Evolutionary conservation across 768 basidiomycete genomes (phyloP), one percentile per base, ranked within the genome.

Genomic region (Boletus coccyginus): DNA sequence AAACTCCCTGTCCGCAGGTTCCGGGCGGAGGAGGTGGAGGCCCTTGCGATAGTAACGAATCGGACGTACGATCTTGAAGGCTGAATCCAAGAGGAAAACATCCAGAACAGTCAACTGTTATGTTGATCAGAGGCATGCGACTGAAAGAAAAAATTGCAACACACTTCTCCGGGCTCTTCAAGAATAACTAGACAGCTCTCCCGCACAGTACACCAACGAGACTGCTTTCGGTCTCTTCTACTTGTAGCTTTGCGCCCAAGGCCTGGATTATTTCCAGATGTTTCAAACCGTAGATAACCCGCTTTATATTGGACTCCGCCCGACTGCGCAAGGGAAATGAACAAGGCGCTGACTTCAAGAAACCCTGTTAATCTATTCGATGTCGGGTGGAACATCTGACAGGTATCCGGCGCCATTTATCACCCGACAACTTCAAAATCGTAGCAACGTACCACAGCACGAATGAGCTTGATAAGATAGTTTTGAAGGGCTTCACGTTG

Each of bases 1-100:
- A 60, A 62, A 71, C 47, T 65, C 65, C 49, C 59, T 68, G n/a
- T n/a, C n/a, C n/a, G n/a, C 62, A 11, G 62, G 62, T 41, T 68
- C 69, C 14, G 74, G 70, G 53, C 83, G 81, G 56, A 88, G 70
- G 21, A 94, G 73, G 60, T 85, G 84, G 32, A 98, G 73, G 5
- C 92, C 91, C 63, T 92, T 88, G 16, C 94, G 86, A 66, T 94
- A 94, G 62, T 90, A 89, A 36, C 96, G 81, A 66, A 84, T 88
- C 2, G 96, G 96, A n/a, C 92, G 84, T 66, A 94, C 86, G 52
- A 98, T 93, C 50, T 79, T 78, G 67, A 99, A 98, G 66, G 94
- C 88, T 1, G 82, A 74, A 68, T 98, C 96, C 50, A 98, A 75
- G 40, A 98, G 78, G 73, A 99, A 96, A 13, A 98, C 94, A 56